These are phyloP conservation scores for Pseudoturritis turrita DNA, from an alignment of 345 rosid species.

Conservation along the genomic window DNA sequence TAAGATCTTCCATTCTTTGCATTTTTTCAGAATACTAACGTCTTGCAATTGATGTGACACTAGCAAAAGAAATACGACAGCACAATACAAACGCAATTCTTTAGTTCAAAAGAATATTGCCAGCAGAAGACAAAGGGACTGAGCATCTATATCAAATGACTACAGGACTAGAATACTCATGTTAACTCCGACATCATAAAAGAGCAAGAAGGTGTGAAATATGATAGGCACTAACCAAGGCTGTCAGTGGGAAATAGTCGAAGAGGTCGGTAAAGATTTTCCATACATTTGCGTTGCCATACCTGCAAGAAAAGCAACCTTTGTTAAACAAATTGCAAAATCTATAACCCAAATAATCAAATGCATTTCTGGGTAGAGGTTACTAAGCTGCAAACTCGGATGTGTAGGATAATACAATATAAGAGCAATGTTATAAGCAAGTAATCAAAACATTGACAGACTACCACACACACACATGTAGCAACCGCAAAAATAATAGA, in stretches of 20 bases:
- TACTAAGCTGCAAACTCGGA: not conserved
- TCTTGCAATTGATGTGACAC: conserved; percentile 25
- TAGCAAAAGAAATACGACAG: not conserved
- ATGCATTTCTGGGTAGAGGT: not conserved
- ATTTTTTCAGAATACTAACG: conserved; percentile 19
- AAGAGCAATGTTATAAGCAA: not conserved
- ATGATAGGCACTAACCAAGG: conserved; percentile 65
- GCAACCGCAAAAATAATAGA: not conserved
- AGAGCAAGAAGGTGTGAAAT: not conserved
- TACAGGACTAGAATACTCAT: not conserved
- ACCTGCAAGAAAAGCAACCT: conserved; percentile 48
- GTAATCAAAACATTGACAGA: not conserved
- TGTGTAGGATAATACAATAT: not conserved
- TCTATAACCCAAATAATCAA: not conserved
- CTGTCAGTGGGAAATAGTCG: conserved; percentile 93
- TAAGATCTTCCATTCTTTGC: conserved; percentile 16
- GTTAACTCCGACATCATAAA: not conserved
- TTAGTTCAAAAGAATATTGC: not conserved
- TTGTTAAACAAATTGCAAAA: not conserved
- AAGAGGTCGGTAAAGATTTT: conserved; percentile 88
- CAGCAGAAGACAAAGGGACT: not conserved
- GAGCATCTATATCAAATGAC: not conserved
- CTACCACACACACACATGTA: not conserved
- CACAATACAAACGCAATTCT: conserved; percentile 6
- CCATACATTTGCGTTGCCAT: conserved; percentile 95